These are phyloP conservation scores for Solanum hybrid DNA, from an alignment of 305 asterid species.

Conservation along the genomic window DNA sequence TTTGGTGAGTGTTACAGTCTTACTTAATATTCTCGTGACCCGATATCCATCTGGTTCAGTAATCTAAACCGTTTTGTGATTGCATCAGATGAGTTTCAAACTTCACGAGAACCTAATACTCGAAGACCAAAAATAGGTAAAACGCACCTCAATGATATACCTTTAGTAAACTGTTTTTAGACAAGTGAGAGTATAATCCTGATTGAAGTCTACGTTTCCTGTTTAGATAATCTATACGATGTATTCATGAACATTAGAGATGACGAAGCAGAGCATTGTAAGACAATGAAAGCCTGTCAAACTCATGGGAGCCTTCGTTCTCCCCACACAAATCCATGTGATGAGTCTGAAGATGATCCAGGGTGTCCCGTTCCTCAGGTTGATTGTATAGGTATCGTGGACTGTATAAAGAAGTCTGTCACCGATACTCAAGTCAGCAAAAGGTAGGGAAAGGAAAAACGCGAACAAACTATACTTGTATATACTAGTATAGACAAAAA, in stretches of 20 bases:
- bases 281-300: constrained; percentile 98
- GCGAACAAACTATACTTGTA: neutral
- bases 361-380: constrained; percentile 33
- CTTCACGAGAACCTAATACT: constrained; percentile 62
- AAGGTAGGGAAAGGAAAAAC: neutral
- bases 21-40: neutral
- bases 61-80: neutral
- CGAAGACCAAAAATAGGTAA: constrained; percentile 87
- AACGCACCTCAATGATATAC: neutral
- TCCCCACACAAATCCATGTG: constrained; percentile 50
- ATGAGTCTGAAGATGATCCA: constrained; percentile 21
- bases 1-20: constrained; percentile 46
- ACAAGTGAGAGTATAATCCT: neutral
- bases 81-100: constrained; percentile 81
- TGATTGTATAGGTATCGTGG: constrained; percentile 74
- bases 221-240: constrained; percentile 75
- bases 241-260: constrained; percentile 85
- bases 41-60: neutral
- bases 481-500: neutral
- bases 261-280: constrained; percentile 97
- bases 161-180: neutral
- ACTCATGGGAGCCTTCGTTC: constrained; percentile 82
- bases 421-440: constrained; percentile 15
- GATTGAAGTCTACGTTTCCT: neutral
- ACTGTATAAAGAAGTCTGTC: constrained; percentile 60